phyloP scores from a whole-genome alignment of 2,329 filamentous ascomycete species.

The Leptographium procerum region DNA sequence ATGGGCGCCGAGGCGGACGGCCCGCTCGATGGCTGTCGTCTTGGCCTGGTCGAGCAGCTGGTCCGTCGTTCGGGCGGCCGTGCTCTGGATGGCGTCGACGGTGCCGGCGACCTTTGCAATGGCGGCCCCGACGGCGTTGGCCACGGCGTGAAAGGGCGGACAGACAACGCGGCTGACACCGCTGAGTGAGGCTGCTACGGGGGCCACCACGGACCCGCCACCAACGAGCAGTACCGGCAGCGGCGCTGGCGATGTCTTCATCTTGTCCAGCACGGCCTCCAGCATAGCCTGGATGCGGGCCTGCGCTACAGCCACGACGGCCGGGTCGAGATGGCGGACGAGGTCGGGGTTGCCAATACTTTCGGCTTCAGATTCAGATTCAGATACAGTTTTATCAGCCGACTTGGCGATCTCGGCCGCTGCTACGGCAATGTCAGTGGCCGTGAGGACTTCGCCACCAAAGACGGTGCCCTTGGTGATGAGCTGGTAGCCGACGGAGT shows the following conservation, averaged over 20 bases:
- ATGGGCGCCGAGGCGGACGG: conserved; percentile 32
- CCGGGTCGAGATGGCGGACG: conserved; percentile 25
- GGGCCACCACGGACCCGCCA: conserved; percentile 48
- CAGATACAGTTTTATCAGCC: conserved; percentile 11
- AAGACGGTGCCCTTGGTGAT: conserved; percentile 42
- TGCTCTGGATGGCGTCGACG: conserved; percentile 34
- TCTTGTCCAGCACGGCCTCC: conserved; percentile 46
- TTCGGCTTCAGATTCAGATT: no score
- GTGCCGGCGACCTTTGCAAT: conserved; percentile 46
- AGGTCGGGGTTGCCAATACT: conserved; percentile 19
- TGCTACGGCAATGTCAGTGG: conserved; percentile 41
- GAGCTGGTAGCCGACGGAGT: conserved; percentile 27
- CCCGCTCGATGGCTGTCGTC: conserved; percentile 29
- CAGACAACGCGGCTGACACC: conserved; percentile 42
- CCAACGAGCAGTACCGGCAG: conserved; percentile 51
- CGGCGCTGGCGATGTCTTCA: conserved; percentile 50
- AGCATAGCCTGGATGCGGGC: conserved; percentile 37
- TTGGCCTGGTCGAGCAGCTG: conserved; percentile 28
- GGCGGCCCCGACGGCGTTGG: conserved; percentile 54
- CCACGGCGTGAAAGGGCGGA: conserved; percentile 45
- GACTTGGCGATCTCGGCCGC: background rate
- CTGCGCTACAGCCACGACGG: conserved; percentile 22
- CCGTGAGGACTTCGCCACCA: conserved; percentile 42
- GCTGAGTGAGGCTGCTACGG: conserved; percentile 23
- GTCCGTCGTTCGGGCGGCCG: conserved; percentile 23